Conservation (phyloP, 805 yeast species). For the Candida insectorum region DNA sequence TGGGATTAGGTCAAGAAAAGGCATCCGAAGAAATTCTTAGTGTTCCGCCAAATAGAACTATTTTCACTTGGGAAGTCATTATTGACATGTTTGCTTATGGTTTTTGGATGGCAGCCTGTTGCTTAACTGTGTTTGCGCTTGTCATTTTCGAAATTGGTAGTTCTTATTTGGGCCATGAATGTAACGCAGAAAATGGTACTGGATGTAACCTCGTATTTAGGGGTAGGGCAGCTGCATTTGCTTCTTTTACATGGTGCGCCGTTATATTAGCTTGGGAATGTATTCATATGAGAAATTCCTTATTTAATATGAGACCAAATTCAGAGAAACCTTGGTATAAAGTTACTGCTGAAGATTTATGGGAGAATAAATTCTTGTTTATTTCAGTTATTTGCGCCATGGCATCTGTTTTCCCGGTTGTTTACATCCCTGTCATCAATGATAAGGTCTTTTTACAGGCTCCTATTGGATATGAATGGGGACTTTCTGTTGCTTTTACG, state of each 20-base stretch:
- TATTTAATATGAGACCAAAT: constrained; percentile 69
- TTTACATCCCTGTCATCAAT: constrained; percentile 87
- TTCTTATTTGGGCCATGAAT: constrained; percentile 61
- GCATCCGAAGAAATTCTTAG: constrained; percentile 64
- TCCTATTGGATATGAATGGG: constrained; percentile 80
- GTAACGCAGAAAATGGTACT: constrained; percentile 50
- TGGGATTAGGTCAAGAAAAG: constrained; percentile 48
- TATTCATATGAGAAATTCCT: constrained; percentile 64
- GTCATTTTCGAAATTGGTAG: constrained; percentile 64
- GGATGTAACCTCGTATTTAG: constrained; percentile 63
- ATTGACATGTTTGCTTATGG: constrained; percentile 73
- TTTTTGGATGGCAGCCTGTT: constrained; percentile 64
- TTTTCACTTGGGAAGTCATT: constrained; percentile 65
- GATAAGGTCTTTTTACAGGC: constrained; percentile 68
- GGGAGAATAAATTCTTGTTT: constrained; percentile 73
- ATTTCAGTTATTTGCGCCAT: constrained; percentile 78
- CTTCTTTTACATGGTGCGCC: constrained; percentile 84
- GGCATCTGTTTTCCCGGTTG: constrained; percentile 71
- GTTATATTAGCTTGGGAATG: constrained; percentile 83
- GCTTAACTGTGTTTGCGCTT: constrained; percentile 63
- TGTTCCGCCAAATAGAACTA: constrained; percentile 59
- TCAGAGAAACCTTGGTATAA: constrained; percentile 52
- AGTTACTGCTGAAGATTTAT: constrained; percentile 61
- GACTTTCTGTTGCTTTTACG: constrained; percentile 60
- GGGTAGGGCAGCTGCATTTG: constrained; percentile 76